Conservation (phyloP, 2,329 filamentous ascomycete genomes). For the Grosmannia huntii region DNA sequence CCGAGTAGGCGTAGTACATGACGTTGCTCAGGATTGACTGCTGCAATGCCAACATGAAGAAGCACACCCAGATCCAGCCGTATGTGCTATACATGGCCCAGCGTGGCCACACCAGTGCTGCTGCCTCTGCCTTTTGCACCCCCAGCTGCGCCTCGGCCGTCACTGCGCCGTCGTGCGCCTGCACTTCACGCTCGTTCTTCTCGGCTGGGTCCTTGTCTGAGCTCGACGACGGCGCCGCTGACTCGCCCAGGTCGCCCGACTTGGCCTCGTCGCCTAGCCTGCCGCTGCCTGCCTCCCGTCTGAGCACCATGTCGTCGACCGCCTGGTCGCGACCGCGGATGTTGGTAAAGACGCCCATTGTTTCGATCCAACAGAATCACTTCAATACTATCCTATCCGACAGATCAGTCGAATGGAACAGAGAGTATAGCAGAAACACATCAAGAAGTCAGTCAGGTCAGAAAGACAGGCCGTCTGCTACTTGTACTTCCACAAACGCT, state of each 20-base stretch:
- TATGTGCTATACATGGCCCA: constrained; percentile 21
- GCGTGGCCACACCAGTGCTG: constrained; percentile 30
- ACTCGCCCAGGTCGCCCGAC: no score
- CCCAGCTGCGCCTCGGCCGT: constrained; percentile 25
- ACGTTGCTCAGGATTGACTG: constrained; percentile 26
- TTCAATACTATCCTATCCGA: no score
- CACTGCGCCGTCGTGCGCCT: constrained; percentile 3
- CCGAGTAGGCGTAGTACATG: constrained; percentile 34
- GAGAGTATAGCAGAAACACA: no score
- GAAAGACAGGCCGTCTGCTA: no score
- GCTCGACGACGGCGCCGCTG: no score
- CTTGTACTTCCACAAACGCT: no score
- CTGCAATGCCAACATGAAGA: constrained; percentile 25
- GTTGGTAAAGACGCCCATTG: not conserved
- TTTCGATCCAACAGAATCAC: no score
- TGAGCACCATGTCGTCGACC: not conserved
- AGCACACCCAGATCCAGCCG: constrained; percentile 27
- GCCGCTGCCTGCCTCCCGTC: not conserved
- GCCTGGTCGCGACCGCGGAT: not conserved
- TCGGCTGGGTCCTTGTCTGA: not conserved
- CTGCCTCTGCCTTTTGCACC: constrained; percentile 35
- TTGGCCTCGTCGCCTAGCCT: not conserved
- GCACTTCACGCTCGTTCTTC: constrained; percentile 10
- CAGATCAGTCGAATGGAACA: no score
- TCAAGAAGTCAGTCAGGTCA: no score